A percentile compares a stretch with the other conserved stretches of the same genome.
Conservation (phyloP, 495 filamentous ascomycete species). For the Penicillium samsonianum region DNA sequence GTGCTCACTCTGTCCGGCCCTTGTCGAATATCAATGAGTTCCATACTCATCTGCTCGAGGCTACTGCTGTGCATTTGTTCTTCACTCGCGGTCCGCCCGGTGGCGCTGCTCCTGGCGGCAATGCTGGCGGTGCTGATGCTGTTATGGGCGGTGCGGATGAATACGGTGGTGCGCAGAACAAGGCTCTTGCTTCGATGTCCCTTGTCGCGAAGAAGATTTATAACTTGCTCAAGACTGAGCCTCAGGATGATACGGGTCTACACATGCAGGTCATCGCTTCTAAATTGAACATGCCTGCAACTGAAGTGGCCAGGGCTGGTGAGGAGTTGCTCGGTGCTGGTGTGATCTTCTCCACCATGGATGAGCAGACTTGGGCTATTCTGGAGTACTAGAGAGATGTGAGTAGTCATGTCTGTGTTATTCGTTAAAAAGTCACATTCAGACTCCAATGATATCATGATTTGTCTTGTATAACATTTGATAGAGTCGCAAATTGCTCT, state of each 20-base stretch:
- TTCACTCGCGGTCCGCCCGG: conserved; percentile 73
- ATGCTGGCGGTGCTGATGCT: conserved; percentile 36
- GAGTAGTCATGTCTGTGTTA: conserved; percentile 3
- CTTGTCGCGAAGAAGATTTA: conserved; percentile 65
- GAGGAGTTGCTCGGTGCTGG: conserved; percentile 75
- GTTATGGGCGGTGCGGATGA: conserved; percentile 45
- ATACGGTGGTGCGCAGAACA: conserved; percentile 27
- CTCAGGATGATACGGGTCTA: conserved; percentile 75
- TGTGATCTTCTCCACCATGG: conserved; percentile 84
- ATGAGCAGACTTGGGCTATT: conserved; percentile 79
- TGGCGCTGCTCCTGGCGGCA: conserved; percentile 31
- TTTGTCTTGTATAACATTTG: conserved; percentile 17
- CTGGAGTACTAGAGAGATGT: conserved; percentile 55
- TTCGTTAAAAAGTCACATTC: conserved; percentile 10
- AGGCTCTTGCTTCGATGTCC: conserved; percentile 52
- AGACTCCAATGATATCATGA: conserved; percentile 37
- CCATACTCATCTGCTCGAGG: conserved; percentile 84
- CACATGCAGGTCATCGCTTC: conserved; percentile 74
- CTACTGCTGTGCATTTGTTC: conserved; percentile 81
- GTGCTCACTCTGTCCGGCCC: conserved; percentile 76
- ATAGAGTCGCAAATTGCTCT: neutral
- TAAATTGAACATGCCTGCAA: conserved; percentile 58
- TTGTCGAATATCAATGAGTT: conserved; percentile 88
- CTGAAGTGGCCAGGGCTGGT: conserved; percentile 71
- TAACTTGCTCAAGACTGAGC: conserved; percentile 58